Evolutionary conservation across 2,329 filamentous ascomycete species (phyloP).

Genomic region (Pestalotiopsis sp.): DNA sequence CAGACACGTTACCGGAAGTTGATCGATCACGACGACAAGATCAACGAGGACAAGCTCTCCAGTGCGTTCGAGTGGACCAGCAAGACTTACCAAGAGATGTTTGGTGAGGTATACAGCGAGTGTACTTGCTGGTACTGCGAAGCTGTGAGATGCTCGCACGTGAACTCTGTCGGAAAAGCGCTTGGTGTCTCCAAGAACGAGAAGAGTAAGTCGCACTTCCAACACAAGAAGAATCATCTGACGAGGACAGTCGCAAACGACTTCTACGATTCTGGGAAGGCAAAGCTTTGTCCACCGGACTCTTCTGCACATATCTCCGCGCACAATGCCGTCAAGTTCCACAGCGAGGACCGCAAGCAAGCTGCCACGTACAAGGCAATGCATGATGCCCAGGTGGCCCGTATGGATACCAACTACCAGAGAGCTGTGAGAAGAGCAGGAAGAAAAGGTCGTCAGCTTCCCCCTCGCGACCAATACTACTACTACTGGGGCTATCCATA

Average conservation of each 20-base stretch:
- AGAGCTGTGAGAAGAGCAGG: conserved; percentile 52
- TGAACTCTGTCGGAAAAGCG: conserved; percentile 45
- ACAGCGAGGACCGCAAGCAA: conserved; percentile 23
- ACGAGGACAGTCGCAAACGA: conserved; percentile 35
- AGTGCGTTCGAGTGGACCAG: conserved; percentile 72
- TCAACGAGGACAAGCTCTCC: conserved; percentile 67
- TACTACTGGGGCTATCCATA: conserved; percentile 56
- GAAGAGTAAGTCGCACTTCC: conserved; percentile 32
- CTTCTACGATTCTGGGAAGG: conserved; percentile 50
- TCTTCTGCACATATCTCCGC: conserved; percentile 71
- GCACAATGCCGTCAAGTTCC: conserved; percentile 64
- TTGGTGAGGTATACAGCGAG: conserved; percentile 69
- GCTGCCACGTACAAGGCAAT: conserved; percentile 39
- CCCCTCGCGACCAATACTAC: conserved; percentile 50
- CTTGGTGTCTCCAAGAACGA: conserved; percentile 48
- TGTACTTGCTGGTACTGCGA: conserved; percentile 89
- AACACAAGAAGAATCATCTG: background rate
- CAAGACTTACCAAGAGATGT: conserved; percentile 67
- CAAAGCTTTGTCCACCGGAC: conserved; percentile 52
- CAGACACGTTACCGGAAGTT: conserved; percentile 50
- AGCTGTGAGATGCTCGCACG: conserved; percentile 60
- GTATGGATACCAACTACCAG: conserved; percentile 57
- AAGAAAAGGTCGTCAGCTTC: conserved; percentile 50
- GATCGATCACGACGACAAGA: conserved; percentile 83
- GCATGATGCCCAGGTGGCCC: conserved; percentile 28